Evolutionary conservation across 306 rosid genomes (phyloP).

Genomic region (Canavalia gladiata): DNA sequence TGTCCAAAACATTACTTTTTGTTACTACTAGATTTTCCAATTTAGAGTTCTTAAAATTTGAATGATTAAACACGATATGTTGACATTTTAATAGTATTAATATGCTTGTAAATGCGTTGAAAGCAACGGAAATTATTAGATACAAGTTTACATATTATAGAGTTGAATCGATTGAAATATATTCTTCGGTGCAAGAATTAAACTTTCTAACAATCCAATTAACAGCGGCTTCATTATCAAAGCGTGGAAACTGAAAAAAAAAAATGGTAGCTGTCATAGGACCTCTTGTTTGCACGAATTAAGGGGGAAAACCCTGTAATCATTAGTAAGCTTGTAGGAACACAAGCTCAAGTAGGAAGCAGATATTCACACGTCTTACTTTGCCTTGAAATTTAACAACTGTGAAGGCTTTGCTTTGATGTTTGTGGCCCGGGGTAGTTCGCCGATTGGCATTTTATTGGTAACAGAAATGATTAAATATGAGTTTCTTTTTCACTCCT

Average conservation of each 20-base stretch:
- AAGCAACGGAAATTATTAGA: not conserved
- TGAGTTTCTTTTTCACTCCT: not conserved
- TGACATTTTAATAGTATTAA: not conserved
- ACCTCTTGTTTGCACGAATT: constrained; percentile 15
- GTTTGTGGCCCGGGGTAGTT: constrained; percentile 1
- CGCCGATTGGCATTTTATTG: constrained; percentile 2
- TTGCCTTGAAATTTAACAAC: not conserved
- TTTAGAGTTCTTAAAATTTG: not conserved
- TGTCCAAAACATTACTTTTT: not conserved
- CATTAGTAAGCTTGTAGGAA: not conserved
- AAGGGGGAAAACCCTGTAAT: not conserved
- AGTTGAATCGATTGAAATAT: too few species aligned
- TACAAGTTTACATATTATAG: not conserved
- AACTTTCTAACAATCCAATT: too few species aligned
- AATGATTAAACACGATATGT: not conserved
- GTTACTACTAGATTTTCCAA: not conserved
- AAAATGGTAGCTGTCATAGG: not conserved
- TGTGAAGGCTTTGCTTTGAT: not conserved
- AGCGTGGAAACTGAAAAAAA: not conserved
- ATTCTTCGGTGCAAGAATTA: too few species aligned
- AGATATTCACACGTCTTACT: not conserved
- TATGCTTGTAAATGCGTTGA: not conserved
- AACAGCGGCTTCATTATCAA: not conserved
- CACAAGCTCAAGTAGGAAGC: not conserved
- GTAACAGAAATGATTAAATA: constrained; percentile 26